phyloP scores from a whole-genome alignment of 345 rosid genomes.

The Salix udensis region DNA sequence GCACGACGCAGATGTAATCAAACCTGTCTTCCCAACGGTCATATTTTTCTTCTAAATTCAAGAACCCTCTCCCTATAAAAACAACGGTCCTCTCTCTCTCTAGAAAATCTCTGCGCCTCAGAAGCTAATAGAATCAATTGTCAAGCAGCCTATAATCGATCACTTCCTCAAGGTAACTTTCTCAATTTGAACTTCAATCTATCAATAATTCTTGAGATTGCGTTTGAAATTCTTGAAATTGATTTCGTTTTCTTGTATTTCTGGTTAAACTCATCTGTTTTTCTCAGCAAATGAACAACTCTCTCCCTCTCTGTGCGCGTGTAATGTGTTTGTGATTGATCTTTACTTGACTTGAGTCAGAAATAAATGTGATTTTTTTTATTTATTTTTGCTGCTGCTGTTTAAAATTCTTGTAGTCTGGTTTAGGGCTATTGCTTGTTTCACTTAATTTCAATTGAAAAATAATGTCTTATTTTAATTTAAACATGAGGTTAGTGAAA shows the following conservation, averaged over 20 bases:
- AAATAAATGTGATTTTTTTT: background rate
- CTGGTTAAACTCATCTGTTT: background rate
- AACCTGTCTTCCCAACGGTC: background rate
- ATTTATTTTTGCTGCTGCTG: background rate
- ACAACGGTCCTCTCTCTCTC: background rate
- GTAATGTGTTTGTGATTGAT: background rate
- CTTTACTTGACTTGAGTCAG: background rate
- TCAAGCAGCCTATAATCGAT: background rate
- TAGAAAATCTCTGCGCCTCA: background rate
- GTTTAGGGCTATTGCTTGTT: background rate
- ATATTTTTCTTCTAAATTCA: background rate
- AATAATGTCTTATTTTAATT: background rate
- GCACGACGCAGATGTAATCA: background rate
- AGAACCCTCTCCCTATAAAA: background rate
- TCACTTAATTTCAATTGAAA: background rate
- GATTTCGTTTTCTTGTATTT: background rate
- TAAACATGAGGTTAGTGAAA: background rate
- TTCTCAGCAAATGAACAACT: background rate
- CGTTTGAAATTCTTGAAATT: background rate
- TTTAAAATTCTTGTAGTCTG: background rate
- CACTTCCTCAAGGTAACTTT: background rate
- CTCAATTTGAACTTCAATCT: background rate
- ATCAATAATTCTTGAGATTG: background rate
- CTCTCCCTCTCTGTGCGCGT: background rate
- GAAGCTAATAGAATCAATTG: background rate